Base-by-base conservation (phyloP, 2,329 filamentous ascomycete species). In the Teratosphaeriaceae sp. region DNA sequence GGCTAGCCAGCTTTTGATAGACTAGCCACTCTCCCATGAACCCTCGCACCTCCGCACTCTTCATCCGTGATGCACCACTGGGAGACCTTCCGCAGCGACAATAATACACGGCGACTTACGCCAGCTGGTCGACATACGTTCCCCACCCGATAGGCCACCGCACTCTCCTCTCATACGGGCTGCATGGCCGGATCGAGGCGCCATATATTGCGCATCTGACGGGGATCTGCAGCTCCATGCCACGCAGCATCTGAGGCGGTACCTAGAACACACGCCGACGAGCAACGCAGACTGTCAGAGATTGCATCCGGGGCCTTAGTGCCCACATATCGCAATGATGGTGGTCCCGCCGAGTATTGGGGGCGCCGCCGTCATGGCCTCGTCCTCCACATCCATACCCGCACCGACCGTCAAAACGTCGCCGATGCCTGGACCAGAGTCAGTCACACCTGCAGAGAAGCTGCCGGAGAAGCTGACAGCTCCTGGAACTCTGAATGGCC, bases 401-500 rank as follows among this genome's bases (percentile, higher is more conserved):
- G 19, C 34, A 18, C 38, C 38, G 24, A 26, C 19, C 22, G 19
- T 16, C 19, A 7, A 38, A 22, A 23, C 35, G 18, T 24, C 37
- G 12, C 22, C 29, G 38, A 34, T 34, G 18, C 38, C 29, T 33
- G 29, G 19, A 6, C 11, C 16, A 18, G 38, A 29, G 7, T 34
- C 40, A 24, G 21, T 33, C 21, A 21, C 38, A 7, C 34, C 46
- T 18, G 27, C 13, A 8, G n/a, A 36, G 23, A 50, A 47, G 31
- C 23, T 45, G 26, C 45, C 56, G 35, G 39, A 38, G 20, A 52
- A 45, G 37, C 27, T 40, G 22, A 48, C 50, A 19, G 47, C 51
- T 19, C 52, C 57, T 9, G 55, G 59, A 23, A 59, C 58, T n/a
- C 43, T 61, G 31, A 60, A 63, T 40, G 59, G 59, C 30, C 62